phyloP scores from a whole-genome alignment of 306 rosid genomes.

The Vicia sativa region DNA sequence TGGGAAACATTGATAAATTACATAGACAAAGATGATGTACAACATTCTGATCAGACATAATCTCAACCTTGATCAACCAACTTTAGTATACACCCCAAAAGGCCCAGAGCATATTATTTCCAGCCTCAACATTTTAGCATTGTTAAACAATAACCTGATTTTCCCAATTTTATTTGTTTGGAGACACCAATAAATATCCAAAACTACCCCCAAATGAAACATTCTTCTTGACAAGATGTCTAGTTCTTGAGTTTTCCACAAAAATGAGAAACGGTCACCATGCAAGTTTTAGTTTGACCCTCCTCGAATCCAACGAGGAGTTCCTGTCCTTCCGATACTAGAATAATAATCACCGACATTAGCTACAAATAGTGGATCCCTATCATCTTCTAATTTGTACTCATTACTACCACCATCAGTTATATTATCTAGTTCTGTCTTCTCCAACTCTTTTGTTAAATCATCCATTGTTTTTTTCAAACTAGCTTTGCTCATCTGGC shows the following conservation, averaged over 20 bases:
- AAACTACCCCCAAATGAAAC: slow-evolving; percentile 20
- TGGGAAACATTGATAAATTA: slow-evolving; percentile 19
- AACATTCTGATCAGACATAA: slow-evolving; percentile 28
- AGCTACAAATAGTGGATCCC: slow-evolving; percentile 95
- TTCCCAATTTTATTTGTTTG: slow-evolving; percentile 19
- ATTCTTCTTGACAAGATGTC: slow-evolving; percentile 40
- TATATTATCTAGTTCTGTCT: slow-evolving; percentile 57
- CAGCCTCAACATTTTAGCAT: slow-evolving; percentile 29
- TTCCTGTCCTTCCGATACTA: slow-evolving; percentile 63
- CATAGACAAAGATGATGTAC: slow-evolving; percentile 37
- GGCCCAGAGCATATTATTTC: slow-evolving; percentile 26
- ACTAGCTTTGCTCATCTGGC: slow-evolving; percentile 72
- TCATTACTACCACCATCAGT: slow-evolving; percentile 40
- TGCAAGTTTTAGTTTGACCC: slow-evolving; percentile 47
- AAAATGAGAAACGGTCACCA: neutral
- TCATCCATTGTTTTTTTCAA: slow-evolving; percentile 89
- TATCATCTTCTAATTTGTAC: slow-evolving; percentile 62
- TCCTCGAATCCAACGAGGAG: slow-evolving; percentile 68
- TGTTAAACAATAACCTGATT: slow-evolving; percentile 17
- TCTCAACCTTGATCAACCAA: slow-evolving; percentile 18
- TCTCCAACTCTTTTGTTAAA: slow-evolving; percentile 81
- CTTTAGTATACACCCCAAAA: slow-evolving; percentile 18
- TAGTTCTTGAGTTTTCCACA: slow-evolving; percentile 40
- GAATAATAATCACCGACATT: slow-evolving; percentile 91
- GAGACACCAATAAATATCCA: slow-evolving; percentile 35